These are phyloP conservation scores for Hymenoscyphus salicellus DNA, from an alignment of 2,329 filamentous ascomycete species.

Conservation along the genomic window DNA sequence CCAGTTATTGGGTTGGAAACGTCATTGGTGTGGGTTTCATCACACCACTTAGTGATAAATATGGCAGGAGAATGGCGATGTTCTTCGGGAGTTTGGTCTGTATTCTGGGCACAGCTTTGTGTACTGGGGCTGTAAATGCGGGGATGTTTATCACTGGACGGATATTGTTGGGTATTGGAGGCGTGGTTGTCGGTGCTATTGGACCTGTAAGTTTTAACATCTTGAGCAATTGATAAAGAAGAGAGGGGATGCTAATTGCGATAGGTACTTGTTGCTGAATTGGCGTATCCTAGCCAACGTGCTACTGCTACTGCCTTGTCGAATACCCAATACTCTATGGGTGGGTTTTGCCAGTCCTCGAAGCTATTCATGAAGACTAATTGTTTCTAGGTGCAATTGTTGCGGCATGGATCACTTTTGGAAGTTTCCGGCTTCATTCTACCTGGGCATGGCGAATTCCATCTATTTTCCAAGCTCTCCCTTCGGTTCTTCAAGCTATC, in stretches of 20 bases:
- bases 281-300: slow-evolving; percentile 32
- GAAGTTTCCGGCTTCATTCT: slow-evolving; percentile 16
- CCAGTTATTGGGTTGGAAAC: slow-evolving; percentile 24
- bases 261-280: slow-evolving; percentile 14
- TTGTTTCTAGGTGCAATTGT: slow-evolving; percentile 23
- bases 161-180: slow-evolving; percentile 39
- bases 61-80: slow-evolving; percentile 20
- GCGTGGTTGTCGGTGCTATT: slow-evolving; percentile 20
- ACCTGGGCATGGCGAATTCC: slow-evolving; percentile 44
- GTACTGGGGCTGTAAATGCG: slow-evolving; percentile 43
- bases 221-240: background rate
- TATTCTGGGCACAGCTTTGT: slow-evolving; percentile 43
- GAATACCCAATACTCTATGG: slow-evolving; percentile 37
- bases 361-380: slow-evolving; percentile 2
- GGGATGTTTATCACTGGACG: slow-evolving; percentile 43
- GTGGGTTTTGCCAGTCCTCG: slow-evolving; percentile 8
- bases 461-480: slow-evolving; percentile 16
- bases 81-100: slow-evolving; percentile 36
- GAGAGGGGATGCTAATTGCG: background rate
- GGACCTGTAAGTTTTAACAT: slow-evolving; percentile 23
- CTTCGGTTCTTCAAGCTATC: slow-evolving; percentile 11
- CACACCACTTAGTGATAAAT: slow-evolving; percentile 21
- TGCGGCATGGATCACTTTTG: slow-evolving; percentile 26
- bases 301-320: slow-evolving; percentile 37
- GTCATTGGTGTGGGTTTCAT: slow-evolving; percentile 23